Base-by-base conservation (phyloP, 345 rosid genomes). In the Nephelium lappaceum region DNA sequence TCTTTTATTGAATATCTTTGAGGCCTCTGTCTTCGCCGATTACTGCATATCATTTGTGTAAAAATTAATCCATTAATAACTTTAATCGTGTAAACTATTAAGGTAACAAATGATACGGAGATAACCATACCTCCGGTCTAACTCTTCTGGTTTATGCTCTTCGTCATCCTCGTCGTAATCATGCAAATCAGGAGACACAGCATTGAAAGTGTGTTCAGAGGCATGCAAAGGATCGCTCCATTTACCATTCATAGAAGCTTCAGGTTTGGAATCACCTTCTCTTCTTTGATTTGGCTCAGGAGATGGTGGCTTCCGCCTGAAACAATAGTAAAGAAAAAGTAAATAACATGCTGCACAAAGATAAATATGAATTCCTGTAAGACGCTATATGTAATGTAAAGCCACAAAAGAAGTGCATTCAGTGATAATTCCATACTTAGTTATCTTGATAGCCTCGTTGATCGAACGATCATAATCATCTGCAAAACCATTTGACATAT, bases 391-490 rank as follows among this genome's bases (percentile, higher is more conserved):
- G 6, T 36, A 64, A 65, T 18, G 31, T 49, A 75, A 63, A 27
- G 11, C 70, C 62, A 31, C 19, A 64, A 15, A 76, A 55, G 23
- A 39, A 5, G 25, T 11, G 15, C 3, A 10, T 47, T 65, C n/a
- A 12, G 62, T 23, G 60, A 78, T 27, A 75, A 62, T 78, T 58
- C 45, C 89, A 21, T 92, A 97, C 98, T 93, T 94, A 73, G 98
- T 93, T 87, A 91, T 88, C 84, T 94, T 93, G 86, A 97, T 93
- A 78, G 99, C 99, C 87, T 97, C 99, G 55, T 88, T 97, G 87
- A 97, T 97, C 41, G 99, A 94, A 80, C 92, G 92, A 78, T 97
- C 99, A 85, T 92, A 97, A 86, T 93, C 99, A 91, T 97, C 99
- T 97, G 96, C 93, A 87, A 82, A 76, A 84, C 43, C 38, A 80